Evolutionary conservation across 228 moss, liverwort and hornwort species (phyloP), one percentile per base, ranked within the genome.

Genomic region (Sphagnum fallax): DNA sequence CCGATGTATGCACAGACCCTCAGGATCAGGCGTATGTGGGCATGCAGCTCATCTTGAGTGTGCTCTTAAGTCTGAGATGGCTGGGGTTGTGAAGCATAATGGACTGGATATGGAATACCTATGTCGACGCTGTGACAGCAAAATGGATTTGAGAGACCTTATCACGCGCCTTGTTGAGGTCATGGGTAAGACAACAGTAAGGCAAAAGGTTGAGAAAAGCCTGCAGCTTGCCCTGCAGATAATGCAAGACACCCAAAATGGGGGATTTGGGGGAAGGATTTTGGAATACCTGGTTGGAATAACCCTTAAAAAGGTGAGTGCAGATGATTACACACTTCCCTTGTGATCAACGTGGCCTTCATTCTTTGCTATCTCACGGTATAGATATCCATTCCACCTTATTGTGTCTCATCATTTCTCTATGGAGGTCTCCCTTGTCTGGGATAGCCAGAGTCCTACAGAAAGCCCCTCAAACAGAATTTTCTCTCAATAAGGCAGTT

Each of bases 41-140:
- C 91, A 90, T 76, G 90, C 92, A 53, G 88, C 90, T 10, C 94
- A 95, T 60, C 73, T 95, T 11, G 92, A 92, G 55, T 95, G 94
- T 73, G 94, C 94, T 14, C 71, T 91, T 67, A 72, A 73, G n/a
- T 76, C 83, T 67, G 75, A 82, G 72, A 75, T 90, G 79, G 88
- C 90, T 51, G 88, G 88, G 64, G 79, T 91, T 62, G 86, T 82
- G 4, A 88, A 88, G 85, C 74, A 75, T 63, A 77, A 71, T 60
- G 79, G 73, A 62, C 70, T 90, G 14, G 75, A 90, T 68, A 74
- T 95, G 85, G 94, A 95, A 65, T 95, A 95, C 52, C 72, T 87
- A 62, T 95, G 94, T 72, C 86, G 91, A 68, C 88, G 94, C 5
- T 95, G 94, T 82, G 90, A 92, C 65, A 76, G 75, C 69, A 92